phyloP scores from a whole-genome alignment of 345 rosid species.

The Cardamine resedifolia region DNA sequence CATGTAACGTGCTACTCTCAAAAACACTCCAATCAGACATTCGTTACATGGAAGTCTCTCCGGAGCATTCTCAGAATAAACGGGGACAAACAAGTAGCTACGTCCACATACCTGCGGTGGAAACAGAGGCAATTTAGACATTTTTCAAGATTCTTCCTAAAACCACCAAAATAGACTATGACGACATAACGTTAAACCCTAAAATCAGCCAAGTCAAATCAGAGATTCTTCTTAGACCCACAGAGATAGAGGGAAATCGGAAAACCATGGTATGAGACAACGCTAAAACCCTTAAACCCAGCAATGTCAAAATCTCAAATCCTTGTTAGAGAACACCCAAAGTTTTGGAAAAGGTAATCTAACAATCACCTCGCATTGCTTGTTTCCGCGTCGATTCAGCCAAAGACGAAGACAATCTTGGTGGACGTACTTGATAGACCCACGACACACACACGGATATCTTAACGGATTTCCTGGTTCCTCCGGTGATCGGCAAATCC shows the following conservation, averaged over 20 bases:
- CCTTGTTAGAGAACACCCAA: neutral
- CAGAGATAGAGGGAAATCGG: neutral
- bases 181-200: neutral
- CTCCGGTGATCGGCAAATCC: slow-evolving; percentile 29
- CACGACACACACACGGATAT: slow-evolving; percentile 31
- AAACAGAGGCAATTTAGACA: neutral
- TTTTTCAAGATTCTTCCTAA: neutral
- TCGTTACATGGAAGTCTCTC: slow-evolving; percentile 26
- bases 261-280: neutral
- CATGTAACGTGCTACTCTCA: neutral
- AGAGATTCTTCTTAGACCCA: neutral
- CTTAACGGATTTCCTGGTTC: slow-evolving; percentile 27
- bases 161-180: neutral
- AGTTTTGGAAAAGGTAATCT: neutral
- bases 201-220: neutral
- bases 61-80: slow-evolving; percentile 32
- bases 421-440: slow-evolving; percentile 32
- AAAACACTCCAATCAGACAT: neutral
- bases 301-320: neutral
- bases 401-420: slow-evolving; percentile 25
- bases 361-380: slow-evolving; percentile 26
- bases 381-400: slow-evolving; percentile 18
- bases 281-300: slow-evolving; percentile 3
- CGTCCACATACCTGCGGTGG: slow-evolving; percentile 19
- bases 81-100: slow-evolving; percentile 4